Percentiles rank a stretch among this genome's conserved stretches.
phyloP scores from a whole-genome alignment of 2,329 filamentous ascomycete species.

The Cadophora sp. region DNA sequence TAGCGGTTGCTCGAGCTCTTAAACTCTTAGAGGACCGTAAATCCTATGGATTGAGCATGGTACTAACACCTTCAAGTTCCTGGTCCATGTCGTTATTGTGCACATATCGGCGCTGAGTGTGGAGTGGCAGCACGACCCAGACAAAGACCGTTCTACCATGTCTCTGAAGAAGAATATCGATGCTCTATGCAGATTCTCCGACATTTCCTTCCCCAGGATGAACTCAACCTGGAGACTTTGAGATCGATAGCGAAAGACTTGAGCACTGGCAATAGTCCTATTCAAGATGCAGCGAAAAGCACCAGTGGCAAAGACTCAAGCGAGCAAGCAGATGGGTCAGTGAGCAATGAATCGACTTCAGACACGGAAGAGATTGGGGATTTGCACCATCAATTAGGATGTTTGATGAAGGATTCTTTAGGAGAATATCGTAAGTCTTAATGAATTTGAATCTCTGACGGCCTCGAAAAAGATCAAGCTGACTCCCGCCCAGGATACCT shows the following conservation, averaged over 20 bases:
- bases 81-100: constrained; percentile 35
- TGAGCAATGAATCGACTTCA: constrained; percentile 20
- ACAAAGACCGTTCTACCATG: constrained; percentile 35
- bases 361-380: constrained; percentile 33
- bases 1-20: no score
- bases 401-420: constrained; percentile 34
- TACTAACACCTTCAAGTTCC: constrained; percentile 22
- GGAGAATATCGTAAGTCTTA: constrained; percentile 34
- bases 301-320: constrained; percentile 1
- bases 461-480: not conserved
- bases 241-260: constrained; percentile 29
- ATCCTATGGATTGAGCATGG: not conserved
- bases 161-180: constrained; percentile 37
- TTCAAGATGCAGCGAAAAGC: constrained; percentile 1
- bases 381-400: constrained; percentile 33
- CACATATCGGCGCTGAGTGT: constrained; percentile 33
- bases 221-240: constrained; percentile 29
- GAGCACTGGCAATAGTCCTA: constrained; percentile 20
- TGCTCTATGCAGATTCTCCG: constrained; percentile 33
- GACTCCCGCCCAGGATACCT: constrained; percentile 28
- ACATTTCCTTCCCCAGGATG: constrained; percentile 31
- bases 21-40: not conserved
- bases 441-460: no score
- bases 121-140: constrained; percentile 29
- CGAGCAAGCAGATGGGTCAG: constrained; percentile 14